Base-by-base conservation (phyloP, 2,329 filamentous ascomycete genomes). In the Xylariaceae sp. region DNA sequence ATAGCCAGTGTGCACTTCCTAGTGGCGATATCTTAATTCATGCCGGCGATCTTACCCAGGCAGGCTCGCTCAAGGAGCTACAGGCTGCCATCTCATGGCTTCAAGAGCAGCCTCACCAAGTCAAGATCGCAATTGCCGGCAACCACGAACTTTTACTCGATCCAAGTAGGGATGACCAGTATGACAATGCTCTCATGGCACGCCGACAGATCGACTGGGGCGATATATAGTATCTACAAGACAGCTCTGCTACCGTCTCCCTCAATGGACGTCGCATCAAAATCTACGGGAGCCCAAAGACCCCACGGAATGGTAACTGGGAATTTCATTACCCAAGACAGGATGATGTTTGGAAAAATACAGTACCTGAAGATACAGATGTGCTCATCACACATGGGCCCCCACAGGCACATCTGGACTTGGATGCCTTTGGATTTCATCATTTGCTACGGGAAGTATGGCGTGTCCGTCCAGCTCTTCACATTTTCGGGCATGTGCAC, bases 81-180 rank as follows among this genome's bases (percentile, higher is more conserved):
- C 63, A 74, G 40, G 66, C 67, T 2, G 59, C 70, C 9, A 55
- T 79, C 8, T 48, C 61, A n/a, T 81, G 77, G 78, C 62, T 80
- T 8, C 60, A 61, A 7, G 40, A 60, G 0, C 73, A 74, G 47
- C 66, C 73, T 0, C 76, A 78, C 51, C 37, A 51, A 5, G 60
- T 75, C 63, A 80, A 80, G 59, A 66, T 80, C 35, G 68, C 78
- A 4, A 64, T 80, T 5, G 76, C 72, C 13, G 78, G 77, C 3
- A 81, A 80, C 46, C 77, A 79, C 52, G 76, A 79, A 45, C 47
- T 73, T 5, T 52, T 70, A 1, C 61, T 74, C 0, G 67, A 73
- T 45, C 30, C 54, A 0, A 59, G 56, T 23, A 43, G 53, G 6
- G 52, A 63, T 27, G 68, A 62, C 44, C 50, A 61, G 21, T 30